Base-by-base conservation (phyloP, 2,329 filamentous ascomycete genomes). In the Camptophora hylomeconis region DNA sequence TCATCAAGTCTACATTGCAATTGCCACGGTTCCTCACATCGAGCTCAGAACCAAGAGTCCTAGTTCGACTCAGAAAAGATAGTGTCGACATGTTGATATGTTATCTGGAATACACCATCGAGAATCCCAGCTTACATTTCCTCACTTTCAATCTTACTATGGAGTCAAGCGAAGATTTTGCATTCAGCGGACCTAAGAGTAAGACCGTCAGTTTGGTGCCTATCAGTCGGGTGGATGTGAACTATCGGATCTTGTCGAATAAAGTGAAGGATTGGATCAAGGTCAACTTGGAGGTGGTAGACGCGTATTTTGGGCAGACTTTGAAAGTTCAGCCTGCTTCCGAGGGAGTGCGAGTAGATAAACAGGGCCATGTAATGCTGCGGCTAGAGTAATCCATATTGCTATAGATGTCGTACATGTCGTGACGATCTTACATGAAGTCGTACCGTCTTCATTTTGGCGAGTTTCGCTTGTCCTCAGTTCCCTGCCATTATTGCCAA, bases 71-170 rank as follows among this genome's bases (percentile, higher is more conserved):
- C 7, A 21, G 32, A 11, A 30, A 20, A 15, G 13, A 18, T 10
- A 22, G 15, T 5, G 5, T 3, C 7, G 3, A 4, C 7, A 7
- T 11, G 8, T 18, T 12, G n/a, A 16, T 23, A 14, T 21, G 61
- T 63, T 31, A 59, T 63, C 0, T 56, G 57, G 3, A 45, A 42
- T 79, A 79, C 49, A 82, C 74, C 3, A 73, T 98, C 32, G 89
- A 98, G 56, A 98, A 98, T 50, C 80, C 86, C 0, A 94, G 87
- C 0, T 79, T 75, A 51, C 89, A 98, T 52, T 92, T 93, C 55
- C 69, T 98, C 27, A 93, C 86, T 0, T 98, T 98, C 56, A 84
- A 81, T 17, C 55, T 95, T 26, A 74, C 67, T 15, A 92, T 98
- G 84, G 87, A 98, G 44, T 80, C 84, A 3, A 87, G 74, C 49